Percentiles rank a stretch among this genome's conserved stretches.
These are phyloP conservation scores for Amanita molliuscula DNA, from an alignment of 768 basidiomycete genomes.

Conservation along the genomic window DNA sequence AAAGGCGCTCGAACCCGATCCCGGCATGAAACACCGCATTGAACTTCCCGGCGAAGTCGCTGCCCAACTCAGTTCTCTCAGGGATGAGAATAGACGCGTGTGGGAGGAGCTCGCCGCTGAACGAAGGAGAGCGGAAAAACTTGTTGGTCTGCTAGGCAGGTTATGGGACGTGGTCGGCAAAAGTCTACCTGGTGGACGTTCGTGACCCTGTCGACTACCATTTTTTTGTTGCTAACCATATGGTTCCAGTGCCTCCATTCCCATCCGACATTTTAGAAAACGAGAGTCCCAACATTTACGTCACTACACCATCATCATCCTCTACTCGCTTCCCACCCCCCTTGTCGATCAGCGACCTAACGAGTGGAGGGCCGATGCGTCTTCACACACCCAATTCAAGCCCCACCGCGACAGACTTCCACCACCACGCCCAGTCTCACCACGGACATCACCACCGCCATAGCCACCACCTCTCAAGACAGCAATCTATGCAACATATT, in stretches of 20 bases:
- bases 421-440: conserved; percentile 16
- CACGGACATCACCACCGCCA: conserved; percentile 25
- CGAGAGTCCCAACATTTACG: conserved; percentile 60
- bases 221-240: not conserved
- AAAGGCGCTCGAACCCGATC: conserved; percentile 76
- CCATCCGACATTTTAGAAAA: conserved; percentile 44
- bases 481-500: conserved; percentile 52
- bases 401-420: conserved; percentile 40
- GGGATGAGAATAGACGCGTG: conserved; percentile 61
- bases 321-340: conserved; percentile 34
- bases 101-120: conserved; percentile 47
- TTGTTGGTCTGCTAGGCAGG: conserved; percentile 45
- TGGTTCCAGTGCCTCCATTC: conserved; percentile 30
- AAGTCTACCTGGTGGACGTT: conserved; percentile 43
- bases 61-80: conserved; percentile 56
- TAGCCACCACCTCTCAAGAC: conserved; percentile 39
- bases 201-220: conserved; percentile 15
- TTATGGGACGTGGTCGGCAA: conserved; percentile 56
- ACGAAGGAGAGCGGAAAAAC: conserved; percentile 48
- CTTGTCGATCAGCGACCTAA: conserved; percentile 28
- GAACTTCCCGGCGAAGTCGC: conserved; percentile 73
- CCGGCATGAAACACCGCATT: conserved; percentile 57
- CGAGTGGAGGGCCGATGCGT: conserved; percentile 21
- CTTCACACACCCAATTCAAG: conserved; percentile 40
- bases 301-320: conserved; percentile 49